These are phyloP conservation scores for Aleurites moluccanus DNA, from an alignment of 441 rosid species.

Conservation along the genomic window DNA sequence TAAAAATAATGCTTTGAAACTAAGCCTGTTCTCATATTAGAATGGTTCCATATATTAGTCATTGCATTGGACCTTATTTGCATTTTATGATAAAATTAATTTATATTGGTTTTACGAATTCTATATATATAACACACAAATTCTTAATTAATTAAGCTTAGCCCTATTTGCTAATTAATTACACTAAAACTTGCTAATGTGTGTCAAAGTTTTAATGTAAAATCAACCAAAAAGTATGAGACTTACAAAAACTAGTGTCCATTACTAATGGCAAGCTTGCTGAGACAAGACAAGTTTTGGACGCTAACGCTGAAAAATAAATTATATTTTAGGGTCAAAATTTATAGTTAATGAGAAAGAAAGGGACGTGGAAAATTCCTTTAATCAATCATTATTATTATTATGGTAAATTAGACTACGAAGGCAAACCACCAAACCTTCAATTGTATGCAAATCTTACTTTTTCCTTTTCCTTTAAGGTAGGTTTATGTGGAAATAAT, in stretches of 20 bases:
- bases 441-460: neutral
- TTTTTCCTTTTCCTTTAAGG: conserved; percentile 11
- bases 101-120: too few relatives aligned
- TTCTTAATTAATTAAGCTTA: too few relatives aligned
- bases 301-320: neutral
- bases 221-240: too few relatives aligned
- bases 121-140: too few relatives aligned
- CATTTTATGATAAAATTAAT: neutral
- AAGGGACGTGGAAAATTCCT: neutral
- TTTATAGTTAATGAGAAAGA: neutral
- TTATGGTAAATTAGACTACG: neutral
- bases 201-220: too few relatives aligned
- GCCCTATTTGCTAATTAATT: too few relatives aligned
- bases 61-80: neutral
- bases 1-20: conserved; percentile 15
- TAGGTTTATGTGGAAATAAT: neutral
- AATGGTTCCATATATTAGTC: neutral
- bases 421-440: neutral
- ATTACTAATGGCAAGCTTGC: too few relatives aligned
- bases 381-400: neutral
- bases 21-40: conserved; percentile 16
- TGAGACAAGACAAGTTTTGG: neutral
- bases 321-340: neutral
- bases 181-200: too few relatives aligned
- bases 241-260: too few relatives aligned